Percentiles rank a stretch among this genome's conserved stretches.
These are phyloP conservation scores for Lactifluus hygrophoroides DNA, from an alignment of 768 basidiomycete genomes.

Conservation along the genomic window DNA sequence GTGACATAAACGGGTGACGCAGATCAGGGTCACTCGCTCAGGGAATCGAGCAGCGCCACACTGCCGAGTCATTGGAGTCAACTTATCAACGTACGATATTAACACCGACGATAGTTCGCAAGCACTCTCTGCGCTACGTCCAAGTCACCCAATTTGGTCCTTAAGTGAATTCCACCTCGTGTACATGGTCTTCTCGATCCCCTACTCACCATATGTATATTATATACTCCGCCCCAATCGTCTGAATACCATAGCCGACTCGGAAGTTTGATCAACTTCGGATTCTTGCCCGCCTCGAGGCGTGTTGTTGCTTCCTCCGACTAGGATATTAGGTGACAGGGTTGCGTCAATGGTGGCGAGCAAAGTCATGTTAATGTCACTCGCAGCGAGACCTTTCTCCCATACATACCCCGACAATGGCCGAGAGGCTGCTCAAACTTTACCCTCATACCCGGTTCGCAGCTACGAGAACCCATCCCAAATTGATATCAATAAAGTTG, in stretches of 20 bases:
- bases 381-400: background rate
- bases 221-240: background rate
- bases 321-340: background rate
- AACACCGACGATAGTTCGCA: too few relatives aligned
- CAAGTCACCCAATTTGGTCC: too few relatives aligned
- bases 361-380: background rate
- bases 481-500: background rate
- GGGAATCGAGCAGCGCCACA: too few relatives aligned
- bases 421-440: background rate
- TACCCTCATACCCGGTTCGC: too few relatives aligned
- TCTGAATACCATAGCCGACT: background rate
- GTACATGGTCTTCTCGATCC: too few relatives aligned
- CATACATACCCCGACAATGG: background rate
- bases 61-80: too few relatives aligned
- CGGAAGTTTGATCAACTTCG: background rate
- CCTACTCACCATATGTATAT: too few relatives aligned
- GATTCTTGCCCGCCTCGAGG: slow-evolving; percentile 1
- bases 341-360: background rate
- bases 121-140: too few relatives aligned
- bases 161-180: too few relatives aligned
- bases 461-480: background rate
- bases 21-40: too few relatives aligned
- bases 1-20: too few relatives aligned
- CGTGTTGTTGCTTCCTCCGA: background rate
- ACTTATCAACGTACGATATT: too few relatives aligned